Evolutionary conservation across 2,329 filamentous ascomycete species (phyloP).

Genomic region (Plenodomus tracheiphilus): DNA sequence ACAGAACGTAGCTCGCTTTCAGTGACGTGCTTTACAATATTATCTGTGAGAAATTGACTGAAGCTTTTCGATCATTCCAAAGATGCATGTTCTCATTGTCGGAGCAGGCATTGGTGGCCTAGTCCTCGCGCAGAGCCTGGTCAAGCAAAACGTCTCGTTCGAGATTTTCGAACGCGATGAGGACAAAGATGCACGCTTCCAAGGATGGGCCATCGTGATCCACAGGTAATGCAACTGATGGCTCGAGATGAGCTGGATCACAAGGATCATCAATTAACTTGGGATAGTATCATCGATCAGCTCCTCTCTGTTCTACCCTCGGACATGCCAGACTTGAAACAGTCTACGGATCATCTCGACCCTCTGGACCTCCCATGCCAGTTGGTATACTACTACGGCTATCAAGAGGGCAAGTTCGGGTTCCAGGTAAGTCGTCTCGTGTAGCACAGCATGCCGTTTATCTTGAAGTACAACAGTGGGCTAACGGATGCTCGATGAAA

Average conservation of each 20-base stretch:
- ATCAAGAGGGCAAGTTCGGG: background rate
- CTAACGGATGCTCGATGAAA: no score
- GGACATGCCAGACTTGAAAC: conserved; percentile 2
- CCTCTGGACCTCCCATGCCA: conserved; percentile 7
- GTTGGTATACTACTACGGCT: conserved; percentile 1
- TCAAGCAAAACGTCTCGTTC: conserved; percentile 15
- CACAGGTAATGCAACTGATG: background rate
- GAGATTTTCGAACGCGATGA: conserved; percentile 20
- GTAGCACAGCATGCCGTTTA: background rate
- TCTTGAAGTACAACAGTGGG: no score
- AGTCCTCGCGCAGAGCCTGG: conserved; percentile 17
- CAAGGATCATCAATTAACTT: background rate
- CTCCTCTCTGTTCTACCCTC: background rate
- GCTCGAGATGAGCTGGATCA: no score
- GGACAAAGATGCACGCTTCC: conserved; percentile 4
- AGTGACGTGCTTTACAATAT: no score
- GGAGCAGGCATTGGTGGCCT: conserved; percentile 22
- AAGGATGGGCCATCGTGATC: conserved; percentile 19
- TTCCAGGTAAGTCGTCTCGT: background rate
- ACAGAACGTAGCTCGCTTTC: no score
- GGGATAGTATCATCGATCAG: background rate
- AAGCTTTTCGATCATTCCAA: no score
- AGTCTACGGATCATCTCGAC: conserved; percentile 3
- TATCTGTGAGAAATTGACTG: no score
- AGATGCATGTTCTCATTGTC: conserved; percentile 20